Evolutionary conservation across 257 asterid species (phyloP), one percentile per base, ranked within the genome.

Genomic region (Nicotiana tomentosiformis): DNA sequence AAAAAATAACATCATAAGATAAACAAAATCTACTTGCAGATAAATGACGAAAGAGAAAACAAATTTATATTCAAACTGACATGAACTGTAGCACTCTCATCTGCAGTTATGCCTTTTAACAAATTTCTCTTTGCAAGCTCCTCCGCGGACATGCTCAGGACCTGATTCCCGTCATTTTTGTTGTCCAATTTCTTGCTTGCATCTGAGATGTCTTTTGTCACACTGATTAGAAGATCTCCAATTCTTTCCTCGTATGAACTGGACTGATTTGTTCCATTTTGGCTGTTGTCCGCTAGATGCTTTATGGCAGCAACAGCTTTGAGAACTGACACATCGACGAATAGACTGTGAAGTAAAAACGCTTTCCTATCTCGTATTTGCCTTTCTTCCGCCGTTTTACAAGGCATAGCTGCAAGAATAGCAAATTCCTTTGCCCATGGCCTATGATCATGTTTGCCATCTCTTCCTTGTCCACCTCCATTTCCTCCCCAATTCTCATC

Each of bases 401-500:
- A 94, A 56, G 98, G 96, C 55, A 94, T 88, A 84, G 82, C 90
- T 16, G 98, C 98, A 93, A 96, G 87, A 67, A 90, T 85, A 8
- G 94, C 94, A 82, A 96, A 94, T 62, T 96, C 93, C 18, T 91
- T 90, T 4, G 97, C 97, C 99, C 99, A 96, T 12, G 97, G 97
- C 85, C 97, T 93, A 58, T 84, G 90, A 83, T 94, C 99, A 83
- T 91, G 84, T 85, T 90, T 93, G 49, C 97, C 98, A 10, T 37
- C 56, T 85, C 94, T 91, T 68, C 98, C 98, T 70, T 89, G 97
- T 77, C 99, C 99, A 66, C 99, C 99, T 69, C 99, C 99, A 82
- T 86, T 90, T 77, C 99, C 99, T 78, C 97, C 98, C 98, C 98
- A 96, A n/a, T 82, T 89, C 85, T 91, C 97, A 87, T 96, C 98